These are phyloP conservation scores for Trifolium pratense DNA, from an alignment of 306 rosid genomes.

Conservation along the genomic window DNA sequence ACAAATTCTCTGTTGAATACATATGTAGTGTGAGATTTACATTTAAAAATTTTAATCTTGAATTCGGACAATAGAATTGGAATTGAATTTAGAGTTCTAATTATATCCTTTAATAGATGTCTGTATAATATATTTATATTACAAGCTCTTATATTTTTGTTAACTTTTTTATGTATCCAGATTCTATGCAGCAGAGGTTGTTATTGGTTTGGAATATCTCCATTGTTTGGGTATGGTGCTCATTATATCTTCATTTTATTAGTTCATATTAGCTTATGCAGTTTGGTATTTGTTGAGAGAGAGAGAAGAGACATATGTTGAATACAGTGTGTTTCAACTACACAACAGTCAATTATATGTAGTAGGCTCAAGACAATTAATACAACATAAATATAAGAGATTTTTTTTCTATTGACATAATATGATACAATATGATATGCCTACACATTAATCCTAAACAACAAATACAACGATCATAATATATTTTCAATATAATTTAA, in stretches of 20 bases:
- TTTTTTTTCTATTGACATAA: neutral
- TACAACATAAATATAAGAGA: neutral
- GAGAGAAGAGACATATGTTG: too few species aligned
- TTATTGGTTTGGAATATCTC: conserved; percentile 90
- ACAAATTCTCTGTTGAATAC: too few species aligned
- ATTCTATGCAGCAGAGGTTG: conserved; percentile 92
- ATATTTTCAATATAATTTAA: neutral
- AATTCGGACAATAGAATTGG: neutral
- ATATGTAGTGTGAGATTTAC: too few species aligned
- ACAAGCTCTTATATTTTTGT: conserved; percentile 9
- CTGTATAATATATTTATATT: neutral
- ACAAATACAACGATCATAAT: neutral
- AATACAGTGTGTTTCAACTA: too few species aligned
- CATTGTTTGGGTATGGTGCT: conserved; percentile 84
- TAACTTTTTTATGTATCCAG: conserved; percentile 53
- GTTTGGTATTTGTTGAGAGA: neutral
- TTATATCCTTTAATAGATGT: neutral
- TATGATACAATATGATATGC: neutral
- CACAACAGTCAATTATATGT: too few species aligned
- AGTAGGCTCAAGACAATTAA: neutral
- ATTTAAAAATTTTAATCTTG: too few species aligned
- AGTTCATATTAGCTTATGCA: conserved; percentile 29
- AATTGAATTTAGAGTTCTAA: neutral
- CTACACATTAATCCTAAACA: neutral
- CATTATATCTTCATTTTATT: conserved; percentile 18